Conservation (phyloP, 768 basidiomycete genomes). For the Kwoniella bestiolae region DNA sequence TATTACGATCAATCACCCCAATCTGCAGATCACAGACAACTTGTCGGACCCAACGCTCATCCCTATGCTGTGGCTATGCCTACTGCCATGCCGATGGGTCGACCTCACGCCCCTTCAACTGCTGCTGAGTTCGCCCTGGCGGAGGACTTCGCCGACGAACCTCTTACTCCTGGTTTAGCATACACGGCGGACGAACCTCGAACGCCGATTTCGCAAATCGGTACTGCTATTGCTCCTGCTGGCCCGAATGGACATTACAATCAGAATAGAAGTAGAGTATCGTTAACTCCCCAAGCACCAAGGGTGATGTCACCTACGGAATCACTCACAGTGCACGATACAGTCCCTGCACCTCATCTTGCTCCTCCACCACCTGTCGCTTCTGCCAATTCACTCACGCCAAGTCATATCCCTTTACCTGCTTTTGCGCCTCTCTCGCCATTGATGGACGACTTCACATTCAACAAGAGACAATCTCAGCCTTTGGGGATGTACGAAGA, state of each 20-base stretch:
- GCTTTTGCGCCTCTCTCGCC: conserved; percentile 38
- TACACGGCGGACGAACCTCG: conserved; percentile 19
- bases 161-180: conserved; percentile 21
- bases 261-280: conserved; percentile 20
- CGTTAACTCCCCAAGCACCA: conserved; percentile 19
- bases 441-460: conserved; percentile 30
- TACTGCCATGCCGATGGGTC: conserved; percentile 40
- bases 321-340: conserved; percentile 9
- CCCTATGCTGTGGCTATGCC: conserved; percentile 22
- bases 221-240: neutral
- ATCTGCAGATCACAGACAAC: conserved; percentile 29
- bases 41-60: conserved; percentile 30
- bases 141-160: conserved; percentile 49
- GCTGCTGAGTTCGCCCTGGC: conserved; percentile 30
- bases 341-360: conserved; percentile 10
- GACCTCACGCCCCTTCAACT: conserved; percentile 37
- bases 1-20: conserved; percentile 18
- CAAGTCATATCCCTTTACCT: conserved; percentile 30
- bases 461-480: conserved; percentile 29
- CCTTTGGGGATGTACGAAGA: conserved; percentile 41
- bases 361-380: conserved; percentile 10
- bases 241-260: neutral
- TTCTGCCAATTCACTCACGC: conserved; percentile 9
- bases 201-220: conserved; percentile 19
- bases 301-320: conserved; percentile 12